Percentiles rank a stretch among this genome's conserved stretches.
Conservation (phyloP, 352 stramenopile genomes). For the Globisporangium parvum region DNA sequence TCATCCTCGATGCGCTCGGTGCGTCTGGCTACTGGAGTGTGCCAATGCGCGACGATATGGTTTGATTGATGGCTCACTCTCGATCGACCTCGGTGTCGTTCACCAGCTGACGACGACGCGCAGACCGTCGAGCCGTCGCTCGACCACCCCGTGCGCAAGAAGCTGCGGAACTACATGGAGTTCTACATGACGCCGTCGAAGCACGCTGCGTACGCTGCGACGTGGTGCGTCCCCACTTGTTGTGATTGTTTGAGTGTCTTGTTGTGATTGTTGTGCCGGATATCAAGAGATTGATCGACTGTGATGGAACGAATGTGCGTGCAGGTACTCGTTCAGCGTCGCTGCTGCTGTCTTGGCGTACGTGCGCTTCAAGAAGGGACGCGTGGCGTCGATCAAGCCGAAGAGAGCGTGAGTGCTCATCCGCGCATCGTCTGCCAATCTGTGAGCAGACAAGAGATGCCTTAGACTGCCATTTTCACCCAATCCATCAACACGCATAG, state of each 20-base stretch:
- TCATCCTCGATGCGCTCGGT: slow-evolving; percentile 79
- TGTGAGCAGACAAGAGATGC: too few species aligned
- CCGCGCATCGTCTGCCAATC: too few species aligned
- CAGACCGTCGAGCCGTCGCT: slow-evolving; percentile 25
- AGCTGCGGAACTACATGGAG: slow-evolving; percentile 67
- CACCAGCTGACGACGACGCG: slow-evolving; percentile 29
- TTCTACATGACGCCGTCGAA: slow-evolving; percentile 89
- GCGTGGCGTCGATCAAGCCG: slow-evolving; percentile 13
- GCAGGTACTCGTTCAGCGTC: slow-evolving; percentile 77
- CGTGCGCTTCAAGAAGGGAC: slow-evolving; percentile 60
- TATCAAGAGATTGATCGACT: too few species aligned
- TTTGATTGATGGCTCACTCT: background rate
- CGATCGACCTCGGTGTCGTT: background rate
- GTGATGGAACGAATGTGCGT: background rate
- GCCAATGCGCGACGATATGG: background rate
- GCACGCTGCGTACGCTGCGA: slow-evolving; percentile 77
- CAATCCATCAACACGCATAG: too few species aligned
- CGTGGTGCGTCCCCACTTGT: slow-evolving; percentile 47
- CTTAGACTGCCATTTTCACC: too few species aligned
- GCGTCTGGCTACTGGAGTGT: slow-evolving; percentile 2
- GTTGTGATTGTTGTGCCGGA: background rate
- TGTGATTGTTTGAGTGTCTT: background rate
- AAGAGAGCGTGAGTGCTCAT: background rate
- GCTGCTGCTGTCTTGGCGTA: slow-evolving; percentile 62
- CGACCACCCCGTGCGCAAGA: slow-evolving; percentile 65